A percentile compares a stretch with the other conserved stretches of the same genome.
Conservation (phyloP, 1,139 yeast genomes). For the Arxiozyma telluris region DNA sequence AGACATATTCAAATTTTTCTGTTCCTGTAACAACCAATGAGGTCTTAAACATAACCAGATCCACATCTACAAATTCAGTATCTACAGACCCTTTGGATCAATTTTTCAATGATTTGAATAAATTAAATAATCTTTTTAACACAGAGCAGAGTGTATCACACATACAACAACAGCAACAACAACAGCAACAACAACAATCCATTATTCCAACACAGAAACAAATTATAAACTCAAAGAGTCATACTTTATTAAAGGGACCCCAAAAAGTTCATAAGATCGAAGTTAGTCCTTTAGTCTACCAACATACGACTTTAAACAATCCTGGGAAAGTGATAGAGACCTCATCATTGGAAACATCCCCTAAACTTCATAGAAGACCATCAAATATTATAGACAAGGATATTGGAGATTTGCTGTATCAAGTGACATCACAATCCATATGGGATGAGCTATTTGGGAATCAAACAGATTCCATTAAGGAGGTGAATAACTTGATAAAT, state of each 20-base stretch:
- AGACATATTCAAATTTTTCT: background rate
- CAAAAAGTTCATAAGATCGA: background rate
- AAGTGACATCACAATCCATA: conserved; percentile 58
- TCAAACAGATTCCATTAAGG: background rate
- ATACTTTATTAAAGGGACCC: background rate
- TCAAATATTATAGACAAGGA: conserved; percentile 26
- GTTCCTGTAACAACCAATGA: background rate
- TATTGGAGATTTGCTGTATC: conserved; percentile 53
- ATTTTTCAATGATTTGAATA: conserved; percentile 23
- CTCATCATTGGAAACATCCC: conserved; percentile 10
- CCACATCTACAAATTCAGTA: background rate
- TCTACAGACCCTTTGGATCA: conserved; percentile 14
- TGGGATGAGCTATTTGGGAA: conserved; percentile 62
- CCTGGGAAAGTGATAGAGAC: background rate
- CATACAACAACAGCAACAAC: too few species aligned
- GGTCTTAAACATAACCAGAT: background rate
- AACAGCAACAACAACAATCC: background rate
- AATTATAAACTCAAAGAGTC: background rate
- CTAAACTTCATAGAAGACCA: conserved; percentile 34
- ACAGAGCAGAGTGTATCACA: background rate
- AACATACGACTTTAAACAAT: background rate
- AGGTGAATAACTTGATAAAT: background rate
- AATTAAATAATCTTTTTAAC: conserved; percentile 6
- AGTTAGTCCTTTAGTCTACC: background rate
- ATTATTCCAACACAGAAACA: background rate